A percentile compares a stretch with the other conserved stretches of the same genome.
These are phyloP conservation scores for Aspergillus biplanus DNA, from an alignment of 495 filamentous ascomycete species.

Conservation along the genomic window DNA sequence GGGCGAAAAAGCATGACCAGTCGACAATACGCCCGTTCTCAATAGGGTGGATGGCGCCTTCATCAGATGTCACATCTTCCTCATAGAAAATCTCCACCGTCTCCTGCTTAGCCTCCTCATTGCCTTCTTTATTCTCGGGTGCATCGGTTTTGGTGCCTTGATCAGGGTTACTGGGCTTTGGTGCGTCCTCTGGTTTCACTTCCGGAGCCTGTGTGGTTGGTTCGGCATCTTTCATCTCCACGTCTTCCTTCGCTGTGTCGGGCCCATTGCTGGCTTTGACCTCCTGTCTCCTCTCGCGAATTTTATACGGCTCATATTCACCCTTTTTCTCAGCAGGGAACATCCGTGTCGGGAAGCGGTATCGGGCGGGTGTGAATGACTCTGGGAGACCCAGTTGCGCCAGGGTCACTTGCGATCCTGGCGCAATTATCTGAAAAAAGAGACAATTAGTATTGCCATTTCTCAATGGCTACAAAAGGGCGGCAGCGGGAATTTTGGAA, in stretches of 20 bases:
- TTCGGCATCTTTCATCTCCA: conserved; percentile 51
- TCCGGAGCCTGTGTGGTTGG: conserved; percentile 40
- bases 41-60: conserved; percentile 89
- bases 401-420: conserved; percentile 89
- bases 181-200: conserved; percentile 38
- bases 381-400: conserved; percentile 93
- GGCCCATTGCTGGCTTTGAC: conserved; percentile 43
- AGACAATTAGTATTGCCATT: conserved; percentile 5
- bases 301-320: conserved; percentile 82
- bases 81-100: conserved; percentile 64
- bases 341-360: conserved; percentile 89
- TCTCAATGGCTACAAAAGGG: conserved; percentile 1
- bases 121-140: conserved; percentile 18
- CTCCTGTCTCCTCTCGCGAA: conserved; percentile 69
- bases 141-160: conserved; percentile 25
- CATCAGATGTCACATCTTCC: conserved; percentile 83
- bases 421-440: conserved; percentile 75
- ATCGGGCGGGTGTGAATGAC: conserved; percentile 81
- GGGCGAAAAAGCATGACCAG: conserved; percentile 89
- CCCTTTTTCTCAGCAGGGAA: conserved; percentile 79
- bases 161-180: conserved; percentile 29
- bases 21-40: conserved; percentile 81
- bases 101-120: conserved; percentile 21
- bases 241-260: conserved; percentile 46
- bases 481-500: neutral